phyloP scores from a whole-genome alignment of 2,329 filamentous ascomycete species.

The Ophiostoma australiae region DNA sequence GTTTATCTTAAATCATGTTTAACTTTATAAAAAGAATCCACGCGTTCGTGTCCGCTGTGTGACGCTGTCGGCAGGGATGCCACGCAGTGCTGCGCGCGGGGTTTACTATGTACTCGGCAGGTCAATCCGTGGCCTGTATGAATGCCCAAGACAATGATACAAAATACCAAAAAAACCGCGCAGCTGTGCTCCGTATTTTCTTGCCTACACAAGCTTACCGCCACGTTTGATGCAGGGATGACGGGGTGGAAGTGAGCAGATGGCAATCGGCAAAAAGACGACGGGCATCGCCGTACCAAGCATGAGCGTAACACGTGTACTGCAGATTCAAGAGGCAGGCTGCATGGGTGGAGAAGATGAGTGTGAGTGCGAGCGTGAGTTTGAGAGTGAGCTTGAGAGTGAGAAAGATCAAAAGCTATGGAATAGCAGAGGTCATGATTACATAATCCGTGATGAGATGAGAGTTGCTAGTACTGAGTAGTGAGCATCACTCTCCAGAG shows the following conservation, averaged over 20 bases:
- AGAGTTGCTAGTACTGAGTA: not conserved
- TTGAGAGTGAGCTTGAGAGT: not conserved
- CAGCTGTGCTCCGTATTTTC: not conserved
- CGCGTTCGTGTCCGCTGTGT: not conserved
- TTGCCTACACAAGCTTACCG: not conserved
- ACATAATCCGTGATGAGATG: not conserved
- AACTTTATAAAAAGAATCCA: not conserved
- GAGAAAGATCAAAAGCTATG: not conserved
- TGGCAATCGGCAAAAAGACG: not conserved
- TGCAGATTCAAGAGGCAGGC: slow-evolving; percentile 21
- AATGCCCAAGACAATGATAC: too few species aligned
- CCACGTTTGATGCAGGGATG: slow-evolving; percentile 3
- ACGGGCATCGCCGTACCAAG: slow-evolving; percentile 7
- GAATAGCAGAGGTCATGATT: not conserved
- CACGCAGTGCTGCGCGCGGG: not conserved
- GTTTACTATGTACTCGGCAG: not conserved
- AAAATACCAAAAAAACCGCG: not conserved
- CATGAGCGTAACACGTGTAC: slow-evolving; percentile 18
- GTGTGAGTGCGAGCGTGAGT: not conserved
- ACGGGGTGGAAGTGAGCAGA: not conserved
- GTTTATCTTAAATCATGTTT: too few species aligned
- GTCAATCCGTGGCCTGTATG: too few species aligned
- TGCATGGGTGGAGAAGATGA: slow-evolving; percentile 12
- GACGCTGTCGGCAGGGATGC: not conserved
- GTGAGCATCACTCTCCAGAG: not conserved